A percentile compares a stretch with the other conserved stretches of the same genome.
Conservation (phyloP, 305 asterid species). For the Lippia alba region DNA sequence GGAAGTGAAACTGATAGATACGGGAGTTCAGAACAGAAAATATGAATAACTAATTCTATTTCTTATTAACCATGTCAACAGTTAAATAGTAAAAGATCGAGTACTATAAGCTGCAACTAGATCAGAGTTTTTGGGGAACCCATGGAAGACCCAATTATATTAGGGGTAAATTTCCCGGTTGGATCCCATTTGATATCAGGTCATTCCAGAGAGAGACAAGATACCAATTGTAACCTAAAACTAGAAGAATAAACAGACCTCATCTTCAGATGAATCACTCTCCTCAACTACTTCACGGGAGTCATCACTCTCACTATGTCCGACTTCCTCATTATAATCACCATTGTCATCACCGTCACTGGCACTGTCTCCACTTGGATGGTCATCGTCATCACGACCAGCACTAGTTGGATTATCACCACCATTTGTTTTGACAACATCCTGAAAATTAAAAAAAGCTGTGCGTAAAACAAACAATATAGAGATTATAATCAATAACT, state of each 20-base stretch:
- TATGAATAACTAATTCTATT: neutral
- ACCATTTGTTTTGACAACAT: slow-evolving; percentile 41
- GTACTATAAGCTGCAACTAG: neutral
- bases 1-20: slow-evolving; percentile 19
- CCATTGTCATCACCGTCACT: slow-evolving; percentile 42
- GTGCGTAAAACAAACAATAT: too few species aligned
- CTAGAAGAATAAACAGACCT: slow-evolving; percentile 54
- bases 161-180: slow-evolving; percentile 1
- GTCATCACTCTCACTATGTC: slow-evolving; percentile 53
- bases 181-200: neutral
- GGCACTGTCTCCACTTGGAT: slow-evolving; percentile 35
- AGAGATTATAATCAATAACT: slow-evolving; percentile 8
- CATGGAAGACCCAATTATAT: neutral
- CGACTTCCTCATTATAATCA: slow-evolving; percentile 35
- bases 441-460: slow-evolving; percentile 44
- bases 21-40: slow-evolving; percentile 4
- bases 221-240: slow-evolving; percentile 7
- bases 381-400: slow-evolving; percentile 23
- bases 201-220: neutral
- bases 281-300: slow-evolving; percentile 65
- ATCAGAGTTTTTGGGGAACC: slow-evolving; percentile 5
- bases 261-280: slow-evolving; percentile 99
- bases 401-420: slow-evolving; percentile 32
- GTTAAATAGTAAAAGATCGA: neutral
- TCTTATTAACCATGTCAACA: slow-evolving; percentile 3